Evolutionary conservation across 257 asterid genomes (phyloP), one percentile per base, ranked within the genome.

Genomic region (Nyctanthes arbortristis): DNA sequence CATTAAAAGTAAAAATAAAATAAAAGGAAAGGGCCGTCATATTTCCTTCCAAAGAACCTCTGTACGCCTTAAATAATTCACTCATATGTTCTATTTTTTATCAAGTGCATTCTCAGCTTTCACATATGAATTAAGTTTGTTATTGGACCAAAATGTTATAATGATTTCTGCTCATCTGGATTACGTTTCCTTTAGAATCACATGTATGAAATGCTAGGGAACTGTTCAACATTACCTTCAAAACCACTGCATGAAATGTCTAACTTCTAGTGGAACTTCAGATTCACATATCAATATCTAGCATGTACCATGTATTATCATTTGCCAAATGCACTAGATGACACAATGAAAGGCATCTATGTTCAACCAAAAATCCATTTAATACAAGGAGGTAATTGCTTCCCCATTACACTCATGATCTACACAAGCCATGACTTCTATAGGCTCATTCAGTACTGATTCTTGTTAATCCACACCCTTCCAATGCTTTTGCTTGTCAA

Each of bases 211-310:
- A n/a, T n/a, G n/a, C n/a, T n/a, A n/a, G n/a, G n/a, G n/a, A n/a
- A n/a, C n/a, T n/a, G n/a, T n/a, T 49, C 58, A 49, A 12, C 18
- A 49, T 49, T 49, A 28, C 20, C 58, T 49, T 20, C 58, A 49
- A 49, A 49, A 49, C 58, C 58, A 22, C 57, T n/a, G 6, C n/a
- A 47, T 47, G 28, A 47, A 47, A 20, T n/a, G 57, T 47, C 57
- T 47, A 20, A 47, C 20, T 47, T 20, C 20, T 25, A 7, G 7
- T n/a, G 57, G 7, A 47, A 47, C 27, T 47, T 47, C 28, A 20
- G 20, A 47, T 25, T 20, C 25, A 18, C 57, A 18, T 47, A 47
- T 47, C 25, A 47, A 47, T 18, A 20, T 47, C 11, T 45, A 3
- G 56, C 57, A 20, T 49, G 57, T 20, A 47, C 56, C 6, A 20